These are phyloP conservation scores for Hippophae gyantsensis DNA, from an alignment of 306 rosid genomes.

Conservation along the genomic window DNA sequence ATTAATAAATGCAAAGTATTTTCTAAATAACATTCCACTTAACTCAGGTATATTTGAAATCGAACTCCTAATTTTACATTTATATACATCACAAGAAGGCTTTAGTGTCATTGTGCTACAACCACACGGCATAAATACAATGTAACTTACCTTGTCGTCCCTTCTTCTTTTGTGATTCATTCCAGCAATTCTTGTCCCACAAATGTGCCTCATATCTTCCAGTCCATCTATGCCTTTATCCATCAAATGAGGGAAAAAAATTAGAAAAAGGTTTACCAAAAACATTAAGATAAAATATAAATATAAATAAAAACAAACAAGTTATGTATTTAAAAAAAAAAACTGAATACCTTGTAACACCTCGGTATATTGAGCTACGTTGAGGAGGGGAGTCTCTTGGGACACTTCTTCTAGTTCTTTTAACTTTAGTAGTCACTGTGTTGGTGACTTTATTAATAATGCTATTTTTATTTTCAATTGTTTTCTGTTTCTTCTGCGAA, in stretches of 20 bases:
- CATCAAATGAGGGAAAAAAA: no score
- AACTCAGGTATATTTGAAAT: no score
- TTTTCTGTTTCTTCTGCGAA: conserved; percentile 30
- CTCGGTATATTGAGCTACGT: conserved; percentile 68
- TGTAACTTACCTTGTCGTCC: conserved; percentile 61
- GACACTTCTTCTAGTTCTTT: conserved; percentile 52
- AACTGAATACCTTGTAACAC: conserved; percentile 57
- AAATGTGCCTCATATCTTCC: conserved; percentile 84
- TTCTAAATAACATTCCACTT: no score
- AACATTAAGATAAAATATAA: no score
- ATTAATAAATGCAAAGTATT: no score
- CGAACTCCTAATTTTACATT: no score
- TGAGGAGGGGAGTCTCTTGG: conserved; percentile 72
- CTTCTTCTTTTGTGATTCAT: conserved; percentile 72
- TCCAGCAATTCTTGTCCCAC: conserved; percentile 90
- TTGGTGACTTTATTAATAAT: background rate
- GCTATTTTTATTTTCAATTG: conserved; percentile 12
- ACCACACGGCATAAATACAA: no score
- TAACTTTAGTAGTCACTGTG: conserved; percentile 25
- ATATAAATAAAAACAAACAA: no score
- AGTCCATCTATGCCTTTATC: conserved; percentile 65
- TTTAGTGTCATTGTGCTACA: no score
- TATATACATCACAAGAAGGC: no score
- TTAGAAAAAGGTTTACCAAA: no score
- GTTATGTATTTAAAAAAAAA: background rate